A percentile compares a stretch with the other conserved stretches of the same genome.
Evolutionary conservation across 73 alveolate species (phyloP).

Genomic region (Diophrys appendiculata): DNA sequence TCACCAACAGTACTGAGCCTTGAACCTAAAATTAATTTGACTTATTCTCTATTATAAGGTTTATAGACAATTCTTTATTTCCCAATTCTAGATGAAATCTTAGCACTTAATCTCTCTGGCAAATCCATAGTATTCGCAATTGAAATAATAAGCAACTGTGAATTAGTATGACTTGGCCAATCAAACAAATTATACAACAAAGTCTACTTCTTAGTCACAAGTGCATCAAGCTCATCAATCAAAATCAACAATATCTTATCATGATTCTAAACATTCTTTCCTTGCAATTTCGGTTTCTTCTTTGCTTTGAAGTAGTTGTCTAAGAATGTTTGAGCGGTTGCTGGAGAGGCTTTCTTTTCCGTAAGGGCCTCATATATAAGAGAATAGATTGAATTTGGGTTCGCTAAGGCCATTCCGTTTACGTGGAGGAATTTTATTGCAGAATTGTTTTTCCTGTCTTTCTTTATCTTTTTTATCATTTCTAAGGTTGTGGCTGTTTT

Average conservation of each 20-base stretch:
- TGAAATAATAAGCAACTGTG: conserved; percentile 81
- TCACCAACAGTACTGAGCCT: too few relatives aligned
- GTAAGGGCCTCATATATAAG: conserved; percentile 55
- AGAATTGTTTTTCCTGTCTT: background rate
- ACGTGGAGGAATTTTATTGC: conserved; percentile 49
- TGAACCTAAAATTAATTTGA: conserved; percentile 66
- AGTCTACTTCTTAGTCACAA: conserved; percentile 77
- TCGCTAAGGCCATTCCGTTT: conserved; percentile 58
- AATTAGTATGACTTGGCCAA: conserved; percentile 87
- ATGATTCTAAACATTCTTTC: conserved; percentile 4
- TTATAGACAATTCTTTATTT: conserved; percentile 85
- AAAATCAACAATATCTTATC: conserved; percentile 56
- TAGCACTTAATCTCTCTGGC: conserved; percentile 84
- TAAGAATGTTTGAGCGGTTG: conserved; percentile 51
- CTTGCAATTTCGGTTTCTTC: background rate
- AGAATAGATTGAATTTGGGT: conserved; percentile 53
- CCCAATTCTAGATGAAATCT: conserved; percentile 91
- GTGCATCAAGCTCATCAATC: conserved; percentile 93
- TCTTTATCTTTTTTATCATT: conserved; percentile 40
- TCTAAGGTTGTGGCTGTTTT: conserved; percentile 87
- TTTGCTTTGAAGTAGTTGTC: conserved; percentile 55
- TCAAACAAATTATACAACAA: conserved; percentile 87
- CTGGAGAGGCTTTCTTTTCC: conserved; percentile 47
- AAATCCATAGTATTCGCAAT: conserved; percentile 97
- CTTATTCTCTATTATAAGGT: conserved; percentile 83